Evolutionary conservation across 768 basidiomycete species (phyloP).

Genomic region (Mycena epipterygia): DNA sequence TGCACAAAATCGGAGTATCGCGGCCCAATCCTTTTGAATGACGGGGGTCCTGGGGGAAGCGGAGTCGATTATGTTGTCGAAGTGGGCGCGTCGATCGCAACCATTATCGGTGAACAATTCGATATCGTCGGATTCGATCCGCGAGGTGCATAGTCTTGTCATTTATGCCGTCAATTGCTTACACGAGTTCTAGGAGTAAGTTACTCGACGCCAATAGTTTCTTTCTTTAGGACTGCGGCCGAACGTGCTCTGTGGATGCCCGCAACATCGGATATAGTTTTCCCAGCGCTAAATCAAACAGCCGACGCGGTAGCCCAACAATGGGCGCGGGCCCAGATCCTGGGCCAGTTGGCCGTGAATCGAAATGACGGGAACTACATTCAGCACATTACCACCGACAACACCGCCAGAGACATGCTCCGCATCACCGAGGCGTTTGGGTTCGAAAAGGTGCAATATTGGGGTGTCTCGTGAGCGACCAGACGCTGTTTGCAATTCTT

Average conservation of each 20-base stretch:
- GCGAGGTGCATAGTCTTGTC: background rate
- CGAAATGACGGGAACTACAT: constrained; percentile 42
- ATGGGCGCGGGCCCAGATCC: constrained; percentile 50
- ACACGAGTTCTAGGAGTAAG: background rate
- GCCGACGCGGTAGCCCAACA: constrained; percentile 42
- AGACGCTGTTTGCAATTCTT: background rate
- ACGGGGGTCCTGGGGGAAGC: constrained; percentile 41
- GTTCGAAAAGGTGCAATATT: constrained; percentile 46
- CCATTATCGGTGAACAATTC: constrained; percentile 24
- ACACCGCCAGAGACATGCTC: constrained; percentile 52
- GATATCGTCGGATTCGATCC: constrained; percentile 39
- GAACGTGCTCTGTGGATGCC: constrained; percentile 27
- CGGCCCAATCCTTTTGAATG: constrained; percentile 49
- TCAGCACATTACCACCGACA: constrained; percentile 52
- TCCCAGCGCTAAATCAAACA: constrained; percentile 39
- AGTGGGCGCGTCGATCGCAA: background rate
- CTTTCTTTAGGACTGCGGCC: constrained; percentile 27
- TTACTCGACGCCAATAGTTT: constrained; percentile 12
- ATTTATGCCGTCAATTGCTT: background rate
- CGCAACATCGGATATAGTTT: background rate
- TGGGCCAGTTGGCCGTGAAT: constrained; percentile 50
- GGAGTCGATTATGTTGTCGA: constrained; percentile 35
- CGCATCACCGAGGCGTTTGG: constrained; percentile 35
- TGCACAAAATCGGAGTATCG: constrained; percentile 33
- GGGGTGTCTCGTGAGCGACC: constrained; percentile 39